Base-by-base conservation (phyloP, 345 rosid genomes). In the Arabidopsis suecica region DNA sequence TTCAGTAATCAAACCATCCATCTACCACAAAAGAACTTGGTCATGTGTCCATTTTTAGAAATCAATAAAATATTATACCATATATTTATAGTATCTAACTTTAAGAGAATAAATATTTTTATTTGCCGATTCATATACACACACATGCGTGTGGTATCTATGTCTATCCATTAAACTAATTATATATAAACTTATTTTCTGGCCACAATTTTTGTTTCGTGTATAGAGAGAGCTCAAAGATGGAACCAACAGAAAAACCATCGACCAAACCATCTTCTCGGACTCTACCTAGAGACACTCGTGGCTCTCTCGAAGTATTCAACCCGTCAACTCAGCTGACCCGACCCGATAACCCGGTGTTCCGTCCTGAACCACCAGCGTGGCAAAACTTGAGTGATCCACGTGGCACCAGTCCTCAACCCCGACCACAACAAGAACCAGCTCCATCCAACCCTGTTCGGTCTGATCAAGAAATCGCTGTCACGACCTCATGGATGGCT, bases 401-500 rank as follows among this genome's bases (percentile, higher is more conserved):
- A 28, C 82, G 65, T 60, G 75, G 62, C 54, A 61, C 4, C 16
- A 54, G 66, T 44, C 76, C 13, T 7, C 50, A 65, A 49, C 63
- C 61, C n/a, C 55, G 20, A 56, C 66, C 44, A 2, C 40, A 70
- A 63, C 9, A 51, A 5, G 81, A 78, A 49, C 54, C 85, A 23
- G 72, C 80, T 30, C 68, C 77, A 2, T 64, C 87, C 42, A 69
- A 73, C 18, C 78, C 88, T 58, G 78, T 78, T 49, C 80, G 76
- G 62, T 51, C 73, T 7, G 87, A 88, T 62, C 67, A 62, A 56
- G 96, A 86, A 61, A 76, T 83, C 41, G 14, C 73, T 0, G 92
- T 86, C 58, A 80, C 85, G 53, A 82, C 96, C 25, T 85, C 98
- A 80, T 94, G 98, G 98, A 87, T 94, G 98, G 98, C 98, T 75